Conservation (phyloP, 2,329 filamentous ascomycete species). For the Pezicula radicicola region DNA sequence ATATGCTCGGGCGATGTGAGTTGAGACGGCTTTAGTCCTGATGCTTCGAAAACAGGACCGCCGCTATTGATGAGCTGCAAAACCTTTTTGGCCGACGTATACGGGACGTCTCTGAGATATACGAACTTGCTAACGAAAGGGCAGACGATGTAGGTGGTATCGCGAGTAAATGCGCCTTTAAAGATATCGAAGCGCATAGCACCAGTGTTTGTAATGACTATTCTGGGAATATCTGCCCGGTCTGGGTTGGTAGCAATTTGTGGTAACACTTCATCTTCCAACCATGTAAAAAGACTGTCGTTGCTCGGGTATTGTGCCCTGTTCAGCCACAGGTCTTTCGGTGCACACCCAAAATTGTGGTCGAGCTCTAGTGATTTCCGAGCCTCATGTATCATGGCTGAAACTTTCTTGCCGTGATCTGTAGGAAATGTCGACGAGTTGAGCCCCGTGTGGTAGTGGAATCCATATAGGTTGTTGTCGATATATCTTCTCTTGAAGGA, state of each 20-base stretch:
- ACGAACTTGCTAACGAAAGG: constrained; percentile 81
- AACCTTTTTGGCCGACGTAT: constrained; percentile 68
- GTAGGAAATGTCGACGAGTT: constrained; percentile 75
- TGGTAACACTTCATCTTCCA: constrained; percentile 73
- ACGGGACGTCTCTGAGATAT: constrained; percentile 79
- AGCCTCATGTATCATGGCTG: constrained; percentile 64
- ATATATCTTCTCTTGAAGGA: constrained; percentile 81
- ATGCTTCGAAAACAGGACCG: constrained; percentile 39
- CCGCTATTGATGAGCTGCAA: constrained; percentile 55
- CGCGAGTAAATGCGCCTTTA: constrained; percentile 83
- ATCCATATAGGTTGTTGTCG: constrained; percentile 86
- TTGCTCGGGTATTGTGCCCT: constrained; percentile 70
- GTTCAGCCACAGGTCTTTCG: constrained; percentile 77
- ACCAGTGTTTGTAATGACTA: constrained; percentile 85
- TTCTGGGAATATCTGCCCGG: constrained; percentile 57
- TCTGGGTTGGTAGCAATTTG: constrained; percentile 56
- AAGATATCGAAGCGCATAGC: constrained; percentile 95
- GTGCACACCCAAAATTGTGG: constrained; percentile 76
- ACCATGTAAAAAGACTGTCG: constrained; percentile 77
- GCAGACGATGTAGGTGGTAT: constrained; percentile 81
- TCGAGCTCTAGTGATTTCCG: constrained; percentile 71
- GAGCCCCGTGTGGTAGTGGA: constrained; percentile 76
- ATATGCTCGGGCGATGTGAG: constrained; percentile 29
- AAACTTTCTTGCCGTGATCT: constrained; percentile 68
- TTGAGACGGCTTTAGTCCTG: constrained; percentile 24